Evolutionary conservation across 257 asterid genomes (phyloP), one percentile per base, ranked within the genome.

Genomic region (Oldenlandia corymbosa): DNA sequence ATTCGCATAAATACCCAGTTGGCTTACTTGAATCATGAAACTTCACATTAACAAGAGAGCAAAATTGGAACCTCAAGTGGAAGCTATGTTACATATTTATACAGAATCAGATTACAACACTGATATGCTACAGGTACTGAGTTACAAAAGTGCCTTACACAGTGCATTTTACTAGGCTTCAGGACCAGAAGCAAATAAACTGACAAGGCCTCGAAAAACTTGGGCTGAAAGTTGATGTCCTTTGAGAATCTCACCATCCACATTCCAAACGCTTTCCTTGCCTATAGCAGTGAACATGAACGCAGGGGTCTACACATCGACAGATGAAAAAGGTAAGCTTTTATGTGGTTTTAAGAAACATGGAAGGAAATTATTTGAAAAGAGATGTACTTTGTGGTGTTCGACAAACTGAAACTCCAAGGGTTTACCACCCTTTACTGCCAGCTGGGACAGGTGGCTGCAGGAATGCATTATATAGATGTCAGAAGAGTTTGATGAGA

Each of bases 371-470:
- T 60, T 31, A 12, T n/a, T 10, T 7, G 61, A 55, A n/a, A 46
- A 23, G 31, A n/a, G n/a, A 14, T 68, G 9, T 78, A 89, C 99
- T 65, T 92, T 92, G 66, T 89, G 93, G 83, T 93, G 99, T 76
- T 93, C 99, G 3, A 90, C 91, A 68, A 93, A 93, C 36, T 81
- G 71, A 54, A 85, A 90, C 67, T 83, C 90, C 61, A 93, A 82
- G 18, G 99, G 99, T 37, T 74, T 83, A 42, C 95, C 97, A 46
- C 97, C 97, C 75, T 78, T 84, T 76, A 76, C 72, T 58, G 99
- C 80, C 18, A 93, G 90, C 81, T 90, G 90, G 67, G 86, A 80
- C 69, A 93, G 96, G 81, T 93, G 99, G 90, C 99, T 93, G 84
- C 79, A 58, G 39, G 61, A 69, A 46, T 50, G 41, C 32, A n/a